Conservation (phyloP, 163 green algal genomes). For the Scenedesmus sp. region DNA sequence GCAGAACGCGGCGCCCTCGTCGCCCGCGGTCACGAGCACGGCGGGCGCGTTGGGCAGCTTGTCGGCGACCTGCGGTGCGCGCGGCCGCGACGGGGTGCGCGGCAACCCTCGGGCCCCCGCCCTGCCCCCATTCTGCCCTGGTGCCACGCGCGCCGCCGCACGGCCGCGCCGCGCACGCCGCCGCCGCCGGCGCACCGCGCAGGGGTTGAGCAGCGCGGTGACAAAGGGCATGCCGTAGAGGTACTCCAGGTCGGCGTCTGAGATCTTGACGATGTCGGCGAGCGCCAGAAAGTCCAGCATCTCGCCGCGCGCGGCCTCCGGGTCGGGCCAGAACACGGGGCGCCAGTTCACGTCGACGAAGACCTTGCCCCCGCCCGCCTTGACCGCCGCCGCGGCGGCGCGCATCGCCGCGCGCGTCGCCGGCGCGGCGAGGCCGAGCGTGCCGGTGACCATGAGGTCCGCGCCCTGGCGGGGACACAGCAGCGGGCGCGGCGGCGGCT, state of each 20-base stretch:
- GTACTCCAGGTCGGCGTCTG: conserved; percentile 87
- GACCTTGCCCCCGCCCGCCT: conserved; percentile 55
- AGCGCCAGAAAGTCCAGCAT: conserved; percentile 46
- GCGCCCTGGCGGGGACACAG: conserved; percentile 49
- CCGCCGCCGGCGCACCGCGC: not conserved
- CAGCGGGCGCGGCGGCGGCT: not conserved
- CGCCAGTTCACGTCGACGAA: conserved; percentile 95
- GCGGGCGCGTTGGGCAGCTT: conserved; percentile 61
- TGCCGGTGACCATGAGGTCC: conserved; percentile 82
- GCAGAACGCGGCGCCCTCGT: conserved; percentile 79
- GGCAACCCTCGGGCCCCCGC: no score
- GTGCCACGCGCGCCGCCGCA: no score
- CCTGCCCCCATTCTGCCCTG: no score
- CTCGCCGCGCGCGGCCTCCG: conserved; percentile 22
- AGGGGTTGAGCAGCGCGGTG: conserved; percentile 75
- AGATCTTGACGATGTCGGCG: conserved; percentile 88
- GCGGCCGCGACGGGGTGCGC: not conserved
- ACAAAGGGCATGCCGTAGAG: conserved; percentile 68
- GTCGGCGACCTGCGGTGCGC: conserved; percentile 65
- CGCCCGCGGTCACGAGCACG: conserved; percentile 84
- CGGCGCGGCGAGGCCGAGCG: conserved; percentile 82
- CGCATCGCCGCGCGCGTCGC: conserved; percentile 68
- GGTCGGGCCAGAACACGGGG: conserved; percentile 81
- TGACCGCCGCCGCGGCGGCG: conserved; percentile 62
- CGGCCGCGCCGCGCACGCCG: no score